Base-by-base conservation (phyloP, 257 asterid genomes). In the Mentha longifolia region DNA sequence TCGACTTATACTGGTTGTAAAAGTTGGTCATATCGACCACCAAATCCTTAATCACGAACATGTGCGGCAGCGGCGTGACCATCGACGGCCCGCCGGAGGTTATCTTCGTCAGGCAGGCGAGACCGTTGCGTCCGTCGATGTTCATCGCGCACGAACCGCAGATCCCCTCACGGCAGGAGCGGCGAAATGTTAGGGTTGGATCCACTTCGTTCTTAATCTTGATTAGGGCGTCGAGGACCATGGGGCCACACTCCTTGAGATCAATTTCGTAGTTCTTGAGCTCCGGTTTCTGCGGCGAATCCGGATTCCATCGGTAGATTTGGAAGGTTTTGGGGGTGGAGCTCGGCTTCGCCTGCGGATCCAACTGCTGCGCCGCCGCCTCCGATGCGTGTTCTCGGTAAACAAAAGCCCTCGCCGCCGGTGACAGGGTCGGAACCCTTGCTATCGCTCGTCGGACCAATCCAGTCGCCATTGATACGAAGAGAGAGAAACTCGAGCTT, bases 121-220 rank as follows among this genome's bases (percentile, higher is more conserved):
- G 61, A 4, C 97, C 98, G 39, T 93, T 93, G 14, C 84, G 72
- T 2, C 98, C 98, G 68, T 92, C 90, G 69, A 92, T 92, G 74
- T 90, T 92, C 98, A 93, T 93, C 13, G 98, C 96, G 78, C 98
- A 93, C 25, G 98, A 93, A 3, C 98, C 98, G 70, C 98, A 93
- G 77, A 93, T 93, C n/a, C 98, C 98, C 75, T 93, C 97, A 11
- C 97, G 95, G 84, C 97, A 93, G 46, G 98, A 91, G 57, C 98
- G 85, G 12, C 97, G 87, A 81, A 93, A 93, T 56, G 98, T 93
- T 16, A 93, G 83, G 37, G 92, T 74, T 1, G 97, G 95, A 33
- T 93, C 98, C 78, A 90, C 86, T 83, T 93, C 97, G 76, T 93
- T 91, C 51, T 91, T 93, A 9, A 93, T 89, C 87, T 93, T 93